A percentile compares a stretch with the other conserved stretches of the same genome.
These are phyloP conservation scores for Penicillium sp. DNA, from an alignment of 2,329 filamentous ascomycete genomes.

Conservation along the genomic window DNA sequence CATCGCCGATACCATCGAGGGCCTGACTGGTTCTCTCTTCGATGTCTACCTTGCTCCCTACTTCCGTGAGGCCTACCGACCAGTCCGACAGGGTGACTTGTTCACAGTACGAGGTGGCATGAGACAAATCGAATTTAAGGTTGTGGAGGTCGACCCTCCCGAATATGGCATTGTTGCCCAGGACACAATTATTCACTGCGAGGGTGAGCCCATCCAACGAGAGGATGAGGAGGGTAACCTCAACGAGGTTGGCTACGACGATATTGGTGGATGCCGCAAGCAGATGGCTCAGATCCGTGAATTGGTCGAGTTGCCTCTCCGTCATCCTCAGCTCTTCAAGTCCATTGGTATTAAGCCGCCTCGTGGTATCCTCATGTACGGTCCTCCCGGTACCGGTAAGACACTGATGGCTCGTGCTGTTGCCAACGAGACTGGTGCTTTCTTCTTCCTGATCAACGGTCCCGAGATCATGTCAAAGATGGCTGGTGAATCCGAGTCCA, in stretches of 20 bases:
- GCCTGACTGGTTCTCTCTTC: slow-evolving; percentile 94
- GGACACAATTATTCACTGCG: slow-evolving; percentile 98
- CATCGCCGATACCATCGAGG: slow-evolving; percentile 97
- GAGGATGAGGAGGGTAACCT: slow-evolving; percentile 99
- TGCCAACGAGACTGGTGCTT: slow-evolving; percentile 96
- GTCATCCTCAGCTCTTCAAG: slow-evolving; percentile 99
- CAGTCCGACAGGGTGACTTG: slow-evolving; percentile 93
- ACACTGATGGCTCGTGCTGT: slow-evolving; percentile 98
- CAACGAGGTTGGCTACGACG: slow-evolving; percentile 98
- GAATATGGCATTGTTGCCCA: slow-evolving; percentile 99
- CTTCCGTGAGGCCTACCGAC: slow-evolving; percentile 98
- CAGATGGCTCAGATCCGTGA: slow-evolving; percentile 99
- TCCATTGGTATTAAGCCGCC: slow-evolving; percentile 99
- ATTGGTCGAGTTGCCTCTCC: slow-evolving; percentile 92
- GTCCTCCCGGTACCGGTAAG: slow-evolving; percentile 98
- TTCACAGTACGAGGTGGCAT: slow-evolving; percentile 98
- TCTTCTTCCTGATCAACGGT: slow-evolving; percentile 99
- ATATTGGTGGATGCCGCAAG: slow-evolving; percentile 98
- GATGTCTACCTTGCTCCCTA: slow-evolving; percentile 99
- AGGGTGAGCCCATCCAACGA: slow-evolving; percentile 93
- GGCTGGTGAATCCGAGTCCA: slow-evolving; percentile 98
- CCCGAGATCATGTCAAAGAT: slow-evolving; percentile 99
- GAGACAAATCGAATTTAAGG: slow-evolving; percentile 99
- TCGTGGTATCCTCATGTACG: slow-evolving; percentile 93
- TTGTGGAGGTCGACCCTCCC: slow-evolving; percentile 96